Evolutionary conservation across 306 rosid genomes (phyloP), one percentile per base, ranked within the genome.

Genomic region (Oemleria cerasiformis): DNA sequence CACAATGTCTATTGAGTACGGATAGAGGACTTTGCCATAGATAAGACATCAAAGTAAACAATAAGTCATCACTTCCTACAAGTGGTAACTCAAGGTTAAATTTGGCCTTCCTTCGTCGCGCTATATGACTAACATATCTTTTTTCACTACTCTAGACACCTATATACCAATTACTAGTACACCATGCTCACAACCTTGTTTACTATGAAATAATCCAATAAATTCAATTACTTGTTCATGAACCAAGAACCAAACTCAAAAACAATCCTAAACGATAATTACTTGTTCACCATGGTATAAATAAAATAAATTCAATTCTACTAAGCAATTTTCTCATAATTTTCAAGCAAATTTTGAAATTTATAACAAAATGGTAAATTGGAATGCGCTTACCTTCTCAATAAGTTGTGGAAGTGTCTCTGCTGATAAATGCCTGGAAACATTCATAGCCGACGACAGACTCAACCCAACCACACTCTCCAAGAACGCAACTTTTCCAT

Each of bases 361-460:
- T 36, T 47, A 40, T 20, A 6, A 49, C 15, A 20, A 59, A 34
- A 3, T 30, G 36, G 2, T 3, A 30, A 30, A 3, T 23, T 4
- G 21, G 20, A 38, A 48, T 63, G 53, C 34, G 1, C 47, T 43
- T 47, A 83, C 92, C 88, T 87, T 88, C 51, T 74, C 69, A 23
- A 88, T 76, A 58, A 93, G 96, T 61, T 83, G 61, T 5, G 87
- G 80, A 21, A 94, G 88, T 16, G 87, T 75, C 78, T 84, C 82
- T 5, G 83, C 49, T 0, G 92, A 83, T 25, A 87, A 87, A 76
- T 94, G 80, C 53, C 91, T 80, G 2, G 96, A 86, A 49, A 91
- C 83, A 72, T 91, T 83, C 90, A 91, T 88, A 53, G 98, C 96
- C 8, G 90, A 87, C 81, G 94, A 80, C 19, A 89, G 82, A 65